Evolutionary conservation across 176 grass and related monocot species (phyloP).

Genomic region (Dactylis glomerata): DNA sequence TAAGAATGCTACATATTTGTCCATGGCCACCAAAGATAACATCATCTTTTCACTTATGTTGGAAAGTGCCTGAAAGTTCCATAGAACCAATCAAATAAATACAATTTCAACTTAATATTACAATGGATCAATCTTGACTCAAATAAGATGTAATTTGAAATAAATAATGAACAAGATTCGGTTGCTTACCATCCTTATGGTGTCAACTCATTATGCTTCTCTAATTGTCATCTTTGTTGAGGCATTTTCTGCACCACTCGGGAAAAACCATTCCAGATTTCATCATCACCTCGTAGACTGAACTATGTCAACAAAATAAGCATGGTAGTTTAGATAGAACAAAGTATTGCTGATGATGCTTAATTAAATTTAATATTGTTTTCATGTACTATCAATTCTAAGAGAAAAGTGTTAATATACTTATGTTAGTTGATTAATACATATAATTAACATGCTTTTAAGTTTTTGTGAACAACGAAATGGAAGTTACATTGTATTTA

Average conservation of each 20-base stretch:
- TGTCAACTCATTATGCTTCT: background rate
- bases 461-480: background rate
- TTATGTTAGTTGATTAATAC: no score
- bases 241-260: background rate
- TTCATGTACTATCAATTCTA: no score
- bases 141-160: background rate
- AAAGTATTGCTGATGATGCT: background rate
- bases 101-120: background rate
- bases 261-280: background rate
- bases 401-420: background rate
- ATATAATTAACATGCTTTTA: no score
- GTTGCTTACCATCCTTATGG: background rate
- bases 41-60: background rate
- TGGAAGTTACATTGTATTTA: background rate
- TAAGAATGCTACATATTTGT: no score
- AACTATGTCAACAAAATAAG: background rate
- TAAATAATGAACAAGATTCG: background rate
- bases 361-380: background rate
- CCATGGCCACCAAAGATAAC: background rate
- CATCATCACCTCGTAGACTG: background rate
- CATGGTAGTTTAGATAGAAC: background rate
- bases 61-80: background rate
- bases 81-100: background rate
- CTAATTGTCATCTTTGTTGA: background rate
- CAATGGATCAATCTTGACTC: background rate